These are phyloP conservation scores for Bipolaris cookei DNA, from an alignment of 2,329 filamentous ascomycete species.

Conservation along the genomic window DNA sequence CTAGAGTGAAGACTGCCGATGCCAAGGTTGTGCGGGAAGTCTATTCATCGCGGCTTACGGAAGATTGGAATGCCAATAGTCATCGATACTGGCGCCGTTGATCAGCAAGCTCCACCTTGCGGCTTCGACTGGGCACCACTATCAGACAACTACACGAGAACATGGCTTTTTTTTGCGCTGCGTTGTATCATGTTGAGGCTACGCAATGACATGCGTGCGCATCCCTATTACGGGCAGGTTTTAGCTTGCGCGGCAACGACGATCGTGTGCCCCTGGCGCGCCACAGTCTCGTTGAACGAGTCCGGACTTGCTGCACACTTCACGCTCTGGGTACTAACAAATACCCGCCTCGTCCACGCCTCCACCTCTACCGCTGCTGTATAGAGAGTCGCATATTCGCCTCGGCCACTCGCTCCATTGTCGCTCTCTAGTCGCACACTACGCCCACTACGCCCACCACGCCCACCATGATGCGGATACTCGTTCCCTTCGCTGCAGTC, in stretches of 20 bases:
- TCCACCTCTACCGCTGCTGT: not conserved
- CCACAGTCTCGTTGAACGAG: conserved; percentile 27
- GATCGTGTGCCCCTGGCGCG: conserved; percentile 36
- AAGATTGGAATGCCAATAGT: not conserved
- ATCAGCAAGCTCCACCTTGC: not conserved
- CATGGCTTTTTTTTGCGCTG: not conserved
- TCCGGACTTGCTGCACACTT: conserved; percentile 18
- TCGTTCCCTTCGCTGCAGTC: conserved; percentile 38
- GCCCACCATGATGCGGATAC: conserved; percentile 38
- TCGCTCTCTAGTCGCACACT: conserved; percentile 26
- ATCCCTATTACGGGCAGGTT: conserved; percentile 21
- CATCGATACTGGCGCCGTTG: no score
- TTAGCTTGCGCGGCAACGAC: conserved; percentile 33
- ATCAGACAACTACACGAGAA: not conserved
- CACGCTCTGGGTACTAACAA: conserved; percentile 9
- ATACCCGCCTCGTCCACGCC: conserved; percentile 4
- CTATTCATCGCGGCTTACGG: not conserved
- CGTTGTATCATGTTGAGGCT: conserved; percentile 12
- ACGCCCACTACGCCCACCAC: conserved; percentile 7
- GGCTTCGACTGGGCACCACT: no score
- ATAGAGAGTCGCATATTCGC: not conserved
- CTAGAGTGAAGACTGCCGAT: not conserved
- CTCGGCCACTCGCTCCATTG: conserved; percentile 1
- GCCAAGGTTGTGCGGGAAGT: not conserved
- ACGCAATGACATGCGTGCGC: conserved; percentile 22